Evolutionary conservation across 106 monocot species (phyloP).

Genomic region (Chionographis japonica): DNA sequence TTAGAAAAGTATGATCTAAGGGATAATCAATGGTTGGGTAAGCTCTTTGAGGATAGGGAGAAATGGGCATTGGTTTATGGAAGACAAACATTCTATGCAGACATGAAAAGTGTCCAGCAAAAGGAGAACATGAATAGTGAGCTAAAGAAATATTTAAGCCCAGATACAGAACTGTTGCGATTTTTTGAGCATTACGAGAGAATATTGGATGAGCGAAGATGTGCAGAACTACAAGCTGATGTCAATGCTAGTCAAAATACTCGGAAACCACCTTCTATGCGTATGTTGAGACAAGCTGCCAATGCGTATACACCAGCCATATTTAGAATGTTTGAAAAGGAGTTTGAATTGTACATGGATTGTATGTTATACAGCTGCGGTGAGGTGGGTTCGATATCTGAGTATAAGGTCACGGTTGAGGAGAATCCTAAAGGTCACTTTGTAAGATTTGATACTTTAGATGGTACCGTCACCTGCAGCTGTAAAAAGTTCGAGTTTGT

Average conservation of each 20-base stretch:
- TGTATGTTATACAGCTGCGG: conserved; percentile 47
- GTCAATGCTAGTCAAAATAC: conserved; percentile 34
- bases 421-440: conserved; percentile 43
- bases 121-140: conserved; percentile 52
- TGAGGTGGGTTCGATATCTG: conserved; percentile 37
- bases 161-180: conserved; percentile 33
- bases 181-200: conserved; percentile 54
- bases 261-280: conserved; percentile 48
- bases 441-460: conserved; percentile 53
- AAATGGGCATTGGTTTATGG: conserved; percentile 68
- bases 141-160: conserved; percentile 47
- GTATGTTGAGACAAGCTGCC: conserved; percentile 66
- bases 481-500: conserved; percentile 69
- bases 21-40: conserved; percentile 70
- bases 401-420: conserved; percentile 47
- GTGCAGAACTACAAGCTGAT: conserved; percentile 50
- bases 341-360: conserved; percentile 67
- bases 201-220: conserved; percentile 37
- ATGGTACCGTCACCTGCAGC: conserved; percentile 39
- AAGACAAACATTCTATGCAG: conserved; percentile 53
- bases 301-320: conserved; percentile 49
- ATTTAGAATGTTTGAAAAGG: conserved; percentile 74
- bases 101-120: conserved; percentile 51
- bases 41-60: conserved; percentile 42
- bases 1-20: conserved; percentile 64